Conservation (phyloP, 2,329 filamentous ascomycete genomes). For the Fusarium foetens region DNA sequence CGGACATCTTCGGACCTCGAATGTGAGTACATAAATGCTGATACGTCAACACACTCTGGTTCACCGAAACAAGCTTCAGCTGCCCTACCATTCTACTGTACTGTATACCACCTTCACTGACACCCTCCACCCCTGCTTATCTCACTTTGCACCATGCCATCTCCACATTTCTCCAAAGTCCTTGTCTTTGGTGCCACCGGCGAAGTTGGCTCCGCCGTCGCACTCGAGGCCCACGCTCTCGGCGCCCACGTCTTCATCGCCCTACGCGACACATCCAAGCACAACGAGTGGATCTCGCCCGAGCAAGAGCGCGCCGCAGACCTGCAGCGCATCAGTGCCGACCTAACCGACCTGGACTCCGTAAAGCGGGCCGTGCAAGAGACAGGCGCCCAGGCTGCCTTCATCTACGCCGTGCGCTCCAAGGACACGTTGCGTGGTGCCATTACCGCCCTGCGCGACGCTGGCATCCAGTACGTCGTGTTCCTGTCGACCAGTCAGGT, state of each 20-base stretch:
- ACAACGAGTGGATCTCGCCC: not conserved
- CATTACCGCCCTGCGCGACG: not conserved
- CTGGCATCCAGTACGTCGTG: not conserved
- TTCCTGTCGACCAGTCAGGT: not conserved
- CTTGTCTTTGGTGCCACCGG: conserved; percentile 8
- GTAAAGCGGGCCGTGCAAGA: not conserved
- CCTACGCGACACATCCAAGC: not conserved
- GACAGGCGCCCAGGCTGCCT: not conserved
- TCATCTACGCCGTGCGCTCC: conserved; percentile 2
- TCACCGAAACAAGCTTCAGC: not conserved
- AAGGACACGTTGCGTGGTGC: not conserved
- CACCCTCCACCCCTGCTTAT: not conserved
- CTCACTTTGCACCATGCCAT: not conserved
- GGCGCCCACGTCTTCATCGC: not conserved
- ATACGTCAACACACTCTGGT: not conserved
- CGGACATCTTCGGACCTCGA: not conserved
- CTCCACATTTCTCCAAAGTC: conserved; percentile 2
- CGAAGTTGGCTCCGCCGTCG: conserved; percentile 4
- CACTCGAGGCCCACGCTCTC: not conserved
- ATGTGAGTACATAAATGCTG: not conserved
- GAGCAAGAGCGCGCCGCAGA: not conserved
- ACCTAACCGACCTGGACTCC: not conserved
- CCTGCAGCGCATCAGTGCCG: not conserved
- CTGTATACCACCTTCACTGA: not conserved
- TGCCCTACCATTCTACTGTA: not conserved